Evolutionary conservation across 306 rosid genomes (phyloP).

Genomic region (Ormosia semicastrata): DNA sequence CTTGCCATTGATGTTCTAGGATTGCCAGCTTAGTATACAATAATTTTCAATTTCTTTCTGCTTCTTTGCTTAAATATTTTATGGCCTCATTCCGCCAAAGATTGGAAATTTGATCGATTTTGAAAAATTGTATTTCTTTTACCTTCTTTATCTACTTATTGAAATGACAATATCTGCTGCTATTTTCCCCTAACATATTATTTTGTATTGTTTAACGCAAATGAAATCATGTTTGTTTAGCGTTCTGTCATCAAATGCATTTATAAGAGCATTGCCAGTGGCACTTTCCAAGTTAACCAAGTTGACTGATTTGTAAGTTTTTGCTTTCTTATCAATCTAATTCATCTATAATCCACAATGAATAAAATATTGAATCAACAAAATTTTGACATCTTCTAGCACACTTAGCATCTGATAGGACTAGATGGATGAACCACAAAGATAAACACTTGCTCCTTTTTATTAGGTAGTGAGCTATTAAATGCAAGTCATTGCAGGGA

Average conservation of each 20-base stretch:
- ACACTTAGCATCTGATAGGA: background rate
- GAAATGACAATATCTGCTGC: background rate
- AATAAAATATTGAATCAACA: background rate
- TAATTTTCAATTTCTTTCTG: slow-evolving; percentile 4
- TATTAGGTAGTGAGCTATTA: background rate
- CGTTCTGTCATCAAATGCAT: slow-evolving; percentile 63
- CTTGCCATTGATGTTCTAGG: background rate
- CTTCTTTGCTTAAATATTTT: slow-evolving; percentile 26
- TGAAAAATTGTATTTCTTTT: slow-evolving; percentile 65
- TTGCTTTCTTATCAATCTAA: slow-evolving; percentile 6
- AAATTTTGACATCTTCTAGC: slow-evolving; percentile 14
- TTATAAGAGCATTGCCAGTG: slow-evolving; percentile 73
- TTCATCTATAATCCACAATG: background rate
- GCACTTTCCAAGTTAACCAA: slow-evolving; percentile 68
- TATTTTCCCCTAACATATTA: background rate
- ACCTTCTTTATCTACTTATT: background rate
- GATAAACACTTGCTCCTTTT: background rate
- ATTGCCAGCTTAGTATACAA: background rate
- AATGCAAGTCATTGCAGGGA: background rate
- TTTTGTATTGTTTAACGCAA: slow-evolving; percentile 19
- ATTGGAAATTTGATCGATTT: slow-evolving; percentile 62
- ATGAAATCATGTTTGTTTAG: slow-evolving; percentile 43
- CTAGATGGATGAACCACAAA: background rate
- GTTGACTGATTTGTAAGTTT: slow-evolving; percentile 78
- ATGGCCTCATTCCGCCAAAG: slow-evolving; percentile 68